phyloP scores from a whole-genome alignment of 441 rosid species.

The Corymbia calophylla region DNA sequence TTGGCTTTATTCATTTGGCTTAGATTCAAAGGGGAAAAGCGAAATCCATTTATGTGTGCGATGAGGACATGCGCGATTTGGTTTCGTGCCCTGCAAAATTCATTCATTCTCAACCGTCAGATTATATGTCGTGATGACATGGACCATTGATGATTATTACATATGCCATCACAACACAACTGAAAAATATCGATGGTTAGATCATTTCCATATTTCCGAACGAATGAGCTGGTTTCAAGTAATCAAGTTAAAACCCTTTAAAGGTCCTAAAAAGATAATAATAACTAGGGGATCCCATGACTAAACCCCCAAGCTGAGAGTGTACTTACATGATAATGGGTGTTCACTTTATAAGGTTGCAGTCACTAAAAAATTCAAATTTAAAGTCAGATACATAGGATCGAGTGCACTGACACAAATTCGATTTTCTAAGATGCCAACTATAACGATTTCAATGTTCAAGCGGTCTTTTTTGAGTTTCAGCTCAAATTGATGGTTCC shows the following conservation, averaged over 20 bases:
- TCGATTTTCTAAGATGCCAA: not conserved
- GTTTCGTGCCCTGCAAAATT: not conserved
- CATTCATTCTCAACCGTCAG: not conserved
- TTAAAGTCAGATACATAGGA: not conserved
- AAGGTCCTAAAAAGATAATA: not conserved
- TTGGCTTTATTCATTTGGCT: not conserved
- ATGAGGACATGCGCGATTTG: not conserved
- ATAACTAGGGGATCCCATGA: not conserved
- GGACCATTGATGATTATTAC: not conserved
- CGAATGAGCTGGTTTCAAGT: not conserved
- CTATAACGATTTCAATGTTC: not conserved
- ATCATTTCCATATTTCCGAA: not conserved
- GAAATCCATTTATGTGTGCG: not conserved
- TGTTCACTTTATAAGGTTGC: not conserved
- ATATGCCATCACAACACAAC: not conserved
- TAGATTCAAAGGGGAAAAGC: not conserved
- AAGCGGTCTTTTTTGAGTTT: not conserved
- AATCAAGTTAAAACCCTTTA: not conserved
- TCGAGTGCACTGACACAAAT: not conserved
- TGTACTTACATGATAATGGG: not conserved
- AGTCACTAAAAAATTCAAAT: not conserved
- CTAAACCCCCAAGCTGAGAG: not conserved
- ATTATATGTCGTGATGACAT: accelerated
- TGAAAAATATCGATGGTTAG: accelerated
- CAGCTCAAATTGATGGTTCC: not conserved